Evolutionary conservation across 306 rosid genomes (phyloP).

Genomic region (Arachis stenosperma): DNA sequence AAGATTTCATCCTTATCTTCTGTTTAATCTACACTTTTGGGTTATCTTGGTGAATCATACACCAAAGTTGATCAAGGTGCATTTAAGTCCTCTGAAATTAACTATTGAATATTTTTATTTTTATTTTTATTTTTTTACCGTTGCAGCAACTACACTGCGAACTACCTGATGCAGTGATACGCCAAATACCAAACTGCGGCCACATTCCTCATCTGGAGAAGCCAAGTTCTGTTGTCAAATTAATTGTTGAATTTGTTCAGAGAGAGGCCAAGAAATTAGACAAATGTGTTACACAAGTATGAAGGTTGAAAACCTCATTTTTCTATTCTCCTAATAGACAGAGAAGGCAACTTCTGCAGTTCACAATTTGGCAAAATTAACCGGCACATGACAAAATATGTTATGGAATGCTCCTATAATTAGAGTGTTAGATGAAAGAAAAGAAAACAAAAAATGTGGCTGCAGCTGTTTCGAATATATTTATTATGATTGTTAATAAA

Average conservation of each 20-base stretch:
- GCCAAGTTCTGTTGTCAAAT: conserved; percentile 63
- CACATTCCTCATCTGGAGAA: conserved; percentile 89
- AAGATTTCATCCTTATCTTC: too few species aligned
- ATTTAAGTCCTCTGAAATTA: conserved; percentile 1
- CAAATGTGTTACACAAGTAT: conserved; percentile 38
- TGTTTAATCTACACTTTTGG: too few species aligned
- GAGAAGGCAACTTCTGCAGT: conserved; percentile 25
- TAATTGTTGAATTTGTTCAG: conserved; percentile 66
- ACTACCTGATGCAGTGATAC: conserved; percentile 69
- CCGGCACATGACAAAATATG: conserved; percentile 23
- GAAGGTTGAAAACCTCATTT: conserved; percentile 36
- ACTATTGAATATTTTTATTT: neutral
- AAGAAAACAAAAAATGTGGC: conserved; percentile 10
- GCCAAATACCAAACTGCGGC: conserved; percentile 82
- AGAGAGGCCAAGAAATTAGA: conserved; percentile 45
- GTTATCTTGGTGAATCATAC: too few species aligned
- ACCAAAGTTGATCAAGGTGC: too few species aligned
- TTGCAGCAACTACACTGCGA: conserved; percentile 85
- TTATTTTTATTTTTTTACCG: neutral
- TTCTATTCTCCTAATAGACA: conserved; percentile 3
- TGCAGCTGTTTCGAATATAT: neutral
- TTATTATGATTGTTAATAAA: conserved; percentile 20
- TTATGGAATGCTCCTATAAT: conserved; percentile 18
- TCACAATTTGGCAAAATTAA: conserved; percentile 22
- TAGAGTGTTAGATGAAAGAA: conserved; percentile 22